phyloP scores from a whole-genome alignment of 2,329 filamentous ascomycete species.

The Setomelanomma holmii region DNA sequence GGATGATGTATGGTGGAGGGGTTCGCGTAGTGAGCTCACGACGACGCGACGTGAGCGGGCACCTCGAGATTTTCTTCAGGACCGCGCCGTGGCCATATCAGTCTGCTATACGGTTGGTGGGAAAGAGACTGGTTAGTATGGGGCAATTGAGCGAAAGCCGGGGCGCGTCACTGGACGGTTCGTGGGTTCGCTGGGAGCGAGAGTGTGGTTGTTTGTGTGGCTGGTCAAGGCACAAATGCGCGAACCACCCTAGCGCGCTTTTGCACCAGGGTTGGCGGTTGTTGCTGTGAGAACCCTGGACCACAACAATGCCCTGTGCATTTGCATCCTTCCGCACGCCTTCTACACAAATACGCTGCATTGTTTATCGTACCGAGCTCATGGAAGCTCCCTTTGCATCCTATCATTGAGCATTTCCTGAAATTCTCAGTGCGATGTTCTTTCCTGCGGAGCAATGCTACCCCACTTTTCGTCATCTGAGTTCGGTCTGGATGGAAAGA shows the following conservation, averaged over 20 bases:
- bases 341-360: background rate
- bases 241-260: background rate
- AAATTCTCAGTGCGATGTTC: too few relatives aligned
- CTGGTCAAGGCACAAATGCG: slow-evolving; percentile 11
- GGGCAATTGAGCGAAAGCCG: slow-evolving; percentile 38
- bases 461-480: background rate
- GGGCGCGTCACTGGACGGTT: slow-evolving; percentile 11
- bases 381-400: background rate
- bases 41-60: slow-evolving; percentile 43
- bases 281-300: background rate
- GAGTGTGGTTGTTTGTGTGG: background rate
- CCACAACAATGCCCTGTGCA: background rate
- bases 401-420: too few relatives aligned
- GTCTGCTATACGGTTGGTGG: slow-evolving; percentile 10
- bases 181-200: background rate
- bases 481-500: background rate
- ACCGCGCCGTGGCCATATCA: slow-evolving; percentile 38
- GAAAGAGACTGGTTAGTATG: slow-evolving; percentile 16
- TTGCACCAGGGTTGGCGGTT: background rate
- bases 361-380: background rate
- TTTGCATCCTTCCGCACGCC: background rate
- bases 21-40: slow-evolving; percentile 36
- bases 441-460: too few relatives aligned
- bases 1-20: slow-evolving; percentile 25
- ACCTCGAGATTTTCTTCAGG: slow-evolving; percentile 37